Evolutionary conservation across 441 rosid species (phyloP).

Genomic region (Syzygium malaccense): DNA sequence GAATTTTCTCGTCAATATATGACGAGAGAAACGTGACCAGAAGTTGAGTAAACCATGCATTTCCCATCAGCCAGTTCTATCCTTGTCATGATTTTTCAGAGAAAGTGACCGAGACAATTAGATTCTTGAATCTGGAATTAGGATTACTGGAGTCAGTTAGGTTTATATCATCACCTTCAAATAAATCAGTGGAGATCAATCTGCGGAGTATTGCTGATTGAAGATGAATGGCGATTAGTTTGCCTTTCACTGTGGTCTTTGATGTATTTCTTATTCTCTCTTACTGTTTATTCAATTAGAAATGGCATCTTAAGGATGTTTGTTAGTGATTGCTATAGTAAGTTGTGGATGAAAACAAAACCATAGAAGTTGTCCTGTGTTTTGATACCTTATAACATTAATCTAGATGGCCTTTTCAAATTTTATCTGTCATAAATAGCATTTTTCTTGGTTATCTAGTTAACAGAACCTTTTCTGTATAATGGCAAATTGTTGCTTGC

Average conservation of each 20-base stretch:
- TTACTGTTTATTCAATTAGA: neutral
- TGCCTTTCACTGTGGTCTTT: neutral
- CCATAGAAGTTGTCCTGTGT: neutral
- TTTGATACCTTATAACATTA: neutral
- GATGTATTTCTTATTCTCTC: neutral
- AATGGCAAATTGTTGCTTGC: neutral
- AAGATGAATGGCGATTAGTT: neutral
- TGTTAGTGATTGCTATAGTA: neutral
- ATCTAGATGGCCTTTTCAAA: neutral
- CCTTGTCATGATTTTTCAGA: neutral
- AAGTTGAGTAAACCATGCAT: neutral
- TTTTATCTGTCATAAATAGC: neutral
- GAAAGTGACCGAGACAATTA: neutral
- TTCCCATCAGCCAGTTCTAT: neutral
- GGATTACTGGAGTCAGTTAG: neutral
- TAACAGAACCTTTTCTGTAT: neutral
- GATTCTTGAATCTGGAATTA: neutral
- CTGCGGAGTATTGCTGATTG: neutral
- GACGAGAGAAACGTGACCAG: neutral
- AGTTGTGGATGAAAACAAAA: neutral
- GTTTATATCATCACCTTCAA: neutral
- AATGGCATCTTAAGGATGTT: neutral
- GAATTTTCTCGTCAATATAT: neutral
- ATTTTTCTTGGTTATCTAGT: neutral
- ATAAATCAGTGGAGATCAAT: neutral